Base-by-base conservation (phyloP, 106 monocot genomes). In the Triglochin maritima region DNA sequence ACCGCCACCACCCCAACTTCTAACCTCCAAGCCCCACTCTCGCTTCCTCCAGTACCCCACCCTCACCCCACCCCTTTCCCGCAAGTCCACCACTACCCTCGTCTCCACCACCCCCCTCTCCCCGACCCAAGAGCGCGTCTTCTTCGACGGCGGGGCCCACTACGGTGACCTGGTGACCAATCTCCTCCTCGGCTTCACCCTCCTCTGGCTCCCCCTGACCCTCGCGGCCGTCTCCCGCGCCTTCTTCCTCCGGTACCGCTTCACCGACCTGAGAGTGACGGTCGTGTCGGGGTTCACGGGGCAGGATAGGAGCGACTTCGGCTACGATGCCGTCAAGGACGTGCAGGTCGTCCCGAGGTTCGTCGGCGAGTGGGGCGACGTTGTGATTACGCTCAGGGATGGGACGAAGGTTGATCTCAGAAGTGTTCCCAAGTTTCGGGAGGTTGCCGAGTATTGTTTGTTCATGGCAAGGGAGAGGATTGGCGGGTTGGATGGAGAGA, bases 91-190 rank as follows among this genome's bases (percentile, higher is more conserved):
- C 48, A 59, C 56, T 11, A 67, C 70, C 57, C 3, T 52, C 57
- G 49, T 70, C 42, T 9, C 70, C 6, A 17, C 63, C 55, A 17
- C 56, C 6, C 13, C 64, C 6, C n/a, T 13, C 7, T 5, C 6
- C 47, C 17, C 44, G 42, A 10, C 49, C 65, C 42, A 59, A 13
- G 88, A 88, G 69, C 50, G 61, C 45, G 66, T 88, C 44, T 88
- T 82, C 79, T 88, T 88, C 84, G 88, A 88, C 57, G 88, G 88
- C 6, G 88, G 88, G 42, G 82, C 84, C 13, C 88, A 88, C 84
- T 88, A 84, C 74, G 84, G 88, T 0, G 88, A 88, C 71, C 81
- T 88, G 50, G 56, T 81, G 13, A 67, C 88, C 16, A 88, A 88
- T 73, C 84, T 88, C 53, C 64, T 82, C 9, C 74, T 88, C 7